Base-by-base conservation (phyloP, 169 alveolate species). In the Plasmodium gonderi region DNA sequence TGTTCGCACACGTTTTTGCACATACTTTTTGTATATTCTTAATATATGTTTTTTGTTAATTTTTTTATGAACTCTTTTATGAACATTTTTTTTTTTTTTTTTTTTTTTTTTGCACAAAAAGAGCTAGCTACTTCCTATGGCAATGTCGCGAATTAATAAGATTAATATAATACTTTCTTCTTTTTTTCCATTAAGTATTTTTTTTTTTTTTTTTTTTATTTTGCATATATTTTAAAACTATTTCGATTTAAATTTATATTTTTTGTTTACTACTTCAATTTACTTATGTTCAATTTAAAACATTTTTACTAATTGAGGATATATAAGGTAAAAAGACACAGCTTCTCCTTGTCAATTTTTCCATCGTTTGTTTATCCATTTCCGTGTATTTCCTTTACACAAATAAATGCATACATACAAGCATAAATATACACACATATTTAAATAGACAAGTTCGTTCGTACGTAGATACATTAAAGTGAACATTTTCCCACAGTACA, bases 171-270 rank as follows among this genome's bases (percentile, higher is more conserved):
- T 44, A 44, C 33, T 76, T 76, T 76, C 82, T 44, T 76, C 68
- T 5, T 78, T 47, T 78, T 51, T 64, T 82, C 60, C 60, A 2
- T 80, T 64, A 12, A 14, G 29, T 82, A 54, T 45, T 45, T 68
- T 82, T 47, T 29, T 69, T 83, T 83, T 69, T 69, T 47, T 72
- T 40, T 79, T 38, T 72, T 68, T 83, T 69, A 9, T 38, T 49
- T 72, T 36, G 17, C 36, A 33, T 83, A 80, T 38, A 80, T 47
- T 77, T 23, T 80, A 80, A 80, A 80, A 65, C 51, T 47, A 36
- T 80, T 80, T 65, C 51, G 45, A 80, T 80, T 80, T 80, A 17
- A 64, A 40, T 60, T 80, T 80, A 69, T 83, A 69, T 64, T 23
- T 45, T 29, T 83, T 83, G 92, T 83, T 69, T 26, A 36, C 40